A percentile compares a stretch with the other conserved stretches of the same genome.
phyloP scores from a whole-genome alignment of 73 alveolate species.

The Tetrahymena thermophila region DNA sequence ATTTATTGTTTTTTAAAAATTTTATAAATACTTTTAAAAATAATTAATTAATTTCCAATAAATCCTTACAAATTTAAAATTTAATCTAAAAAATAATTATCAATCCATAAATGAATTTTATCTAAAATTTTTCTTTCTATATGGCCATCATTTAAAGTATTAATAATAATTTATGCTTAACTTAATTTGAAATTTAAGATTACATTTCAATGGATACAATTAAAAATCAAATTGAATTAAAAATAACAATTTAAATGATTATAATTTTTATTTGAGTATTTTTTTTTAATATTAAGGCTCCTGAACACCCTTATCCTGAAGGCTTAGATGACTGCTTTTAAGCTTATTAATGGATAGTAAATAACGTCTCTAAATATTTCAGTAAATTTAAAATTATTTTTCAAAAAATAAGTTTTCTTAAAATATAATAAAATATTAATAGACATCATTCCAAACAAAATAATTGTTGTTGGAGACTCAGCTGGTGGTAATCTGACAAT shows the following conservation, averaged over 20 bases:
- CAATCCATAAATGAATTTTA: no score
- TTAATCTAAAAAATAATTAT: no score
- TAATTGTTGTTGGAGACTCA: conserved; percentile 61
- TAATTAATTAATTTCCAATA: no score
- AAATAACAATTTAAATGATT: neutral
- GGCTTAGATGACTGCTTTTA: conserved; percentile 79
- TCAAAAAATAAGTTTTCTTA: neutral
- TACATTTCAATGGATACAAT: no score
- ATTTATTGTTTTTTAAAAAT: no score
- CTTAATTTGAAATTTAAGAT: no score
- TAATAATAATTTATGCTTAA: no score
- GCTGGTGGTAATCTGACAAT: conserved; percentile 48
- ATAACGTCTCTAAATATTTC: conserved; percentile 44
- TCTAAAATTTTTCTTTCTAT: no score
- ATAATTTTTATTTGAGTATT: neutral
- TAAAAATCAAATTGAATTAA: no score
- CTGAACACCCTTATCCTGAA: conserved; percentile 69
- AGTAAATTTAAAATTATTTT: neutral
- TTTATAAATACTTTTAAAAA: no score
- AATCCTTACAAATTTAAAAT: no score
- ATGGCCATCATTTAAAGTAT: no score
- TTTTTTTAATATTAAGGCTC: conserved; percentile 18
- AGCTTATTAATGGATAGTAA: conserved; percentile 74
- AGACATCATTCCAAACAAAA: conserved; percentile 71
- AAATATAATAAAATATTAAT: neutral